Evolutionary conservation across 1,139 yeast species (phyloP).

Genomic region (Geotrichum phurueaensis): DNA sequence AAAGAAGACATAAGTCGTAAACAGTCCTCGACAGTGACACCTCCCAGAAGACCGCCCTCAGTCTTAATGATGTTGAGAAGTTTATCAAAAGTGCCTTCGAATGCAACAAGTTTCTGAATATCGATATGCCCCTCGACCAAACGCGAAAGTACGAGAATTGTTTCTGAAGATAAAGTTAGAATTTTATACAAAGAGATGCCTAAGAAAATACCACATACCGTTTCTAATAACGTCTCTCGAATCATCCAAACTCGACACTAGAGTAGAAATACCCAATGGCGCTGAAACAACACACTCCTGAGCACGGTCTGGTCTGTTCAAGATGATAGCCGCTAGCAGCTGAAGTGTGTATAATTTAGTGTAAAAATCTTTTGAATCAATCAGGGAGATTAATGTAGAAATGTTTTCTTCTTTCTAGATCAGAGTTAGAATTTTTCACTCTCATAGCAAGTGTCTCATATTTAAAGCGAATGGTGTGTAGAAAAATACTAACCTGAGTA

Average conservation of each 20-base stretch:
- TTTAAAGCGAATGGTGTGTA: not conserved
- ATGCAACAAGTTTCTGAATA: constrained; percentile 88
- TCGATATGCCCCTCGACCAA: constrained; percentile 77
- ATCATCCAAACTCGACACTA: constrained; percentile 67
- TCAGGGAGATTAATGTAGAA: constrained; percentile 50
- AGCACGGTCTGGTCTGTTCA: constrained; percentile 67
- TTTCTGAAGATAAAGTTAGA: constrained; percentile 35
- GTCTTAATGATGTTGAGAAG: constrained; percentile 69
- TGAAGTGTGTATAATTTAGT: constrained; percentile 76
- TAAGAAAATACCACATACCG: constrained; percentile 20
- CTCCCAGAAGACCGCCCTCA: constrained; percentile 89
- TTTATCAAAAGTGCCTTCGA: constrained; percentile 85
- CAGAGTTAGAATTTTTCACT: not conserved
- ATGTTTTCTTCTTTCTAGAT: constrained; percentile 45
- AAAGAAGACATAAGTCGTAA: constrained; percentile 67
- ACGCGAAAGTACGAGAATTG: constrained; percentile 75
- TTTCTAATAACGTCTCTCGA: constrained; percentile 83
- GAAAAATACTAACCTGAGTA: constrained; percentile 45
- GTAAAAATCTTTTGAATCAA: constrained; percentile 61
- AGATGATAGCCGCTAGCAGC: constrained; percentile 72
- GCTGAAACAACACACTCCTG: constrained; percentile 67
- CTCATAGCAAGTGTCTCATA: not conserved
- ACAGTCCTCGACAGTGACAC: constrained; percentile 88
- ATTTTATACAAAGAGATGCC: constrained; percentile 10
- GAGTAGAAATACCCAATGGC: constrained; percentile 73